These are phyloP conservation scores for Spirogloea muscicola DNA, from an alignment of 139 green algal species.

Conservation along the genomic window DNA sequence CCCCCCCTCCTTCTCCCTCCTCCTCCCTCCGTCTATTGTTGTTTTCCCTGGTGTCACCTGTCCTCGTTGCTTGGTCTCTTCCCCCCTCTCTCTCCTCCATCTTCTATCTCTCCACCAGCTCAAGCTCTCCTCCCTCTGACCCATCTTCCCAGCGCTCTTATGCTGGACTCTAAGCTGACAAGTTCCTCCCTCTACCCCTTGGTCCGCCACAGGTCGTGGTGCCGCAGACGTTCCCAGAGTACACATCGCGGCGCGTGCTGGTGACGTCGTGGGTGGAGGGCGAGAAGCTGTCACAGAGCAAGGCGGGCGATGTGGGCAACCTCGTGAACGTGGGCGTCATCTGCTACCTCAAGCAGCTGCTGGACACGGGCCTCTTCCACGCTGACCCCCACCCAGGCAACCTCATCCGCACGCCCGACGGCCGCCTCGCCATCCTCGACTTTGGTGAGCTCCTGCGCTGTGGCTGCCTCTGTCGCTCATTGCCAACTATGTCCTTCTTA, in stretches of 20 bases:
- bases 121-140: background rate
- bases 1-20: background rate
- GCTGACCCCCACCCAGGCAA: slow-evolving; percentile 81
- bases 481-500: too few species aligned
- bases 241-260: slow-evolving; percentile 79
- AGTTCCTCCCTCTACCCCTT: background rate
- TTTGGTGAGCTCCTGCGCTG: too few species aligned
- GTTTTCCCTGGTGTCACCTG: background rate
- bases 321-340: slow-evolving; percentile 97
- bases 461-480: too few species aligned
- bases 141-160: background rate
- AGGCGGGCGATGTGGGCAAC: slow-evolving; percentile 78
- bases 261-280: slow-evolving; percentile 83
- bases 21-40: background rate
- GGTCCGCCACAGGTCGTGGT: slow-evolving; percentile 79
- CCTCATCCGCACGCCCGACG: slow-evolving; percentile 93
- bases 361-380: slow-evolving; percentile 53
- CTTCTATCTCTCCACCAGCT: background rate
- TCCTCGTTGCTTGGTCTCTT: background rate
- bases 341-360: slow-evolving; percentile 87
- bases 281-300: slow-evolving; percentile 72
- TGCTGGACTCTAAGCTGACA: background rate
- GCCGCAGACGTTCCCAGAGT: slow-evolving; percentile 75
- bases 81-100: background rate
- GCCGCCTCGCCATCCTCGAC: slow-evolving; percentile 90